Conservation (phyloP, 257 asterid genomes). For the Buddleja alternifolia region DNA sequence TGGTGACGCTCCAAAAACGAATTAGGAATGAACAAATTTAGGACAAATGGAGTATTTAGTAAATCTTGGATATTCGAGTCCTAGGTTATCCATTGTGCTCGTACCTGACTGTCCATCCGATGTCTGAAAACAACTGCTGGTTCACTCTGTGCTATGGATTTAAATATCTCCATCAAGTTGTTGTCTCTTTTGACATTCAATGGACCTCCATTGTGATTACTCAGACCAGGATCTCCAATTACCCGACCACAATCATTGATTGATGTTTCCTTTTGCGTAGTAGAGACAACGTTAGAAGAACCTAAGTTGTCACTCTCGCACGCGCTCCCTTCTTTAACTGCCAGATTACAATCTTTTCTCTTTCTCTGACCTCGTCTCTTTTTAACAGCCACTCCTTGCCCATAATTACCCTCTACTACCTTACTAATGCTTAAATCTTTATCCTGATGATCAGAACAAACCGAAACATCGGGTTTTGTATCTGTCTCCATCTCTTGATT, state of each 20-base stretch:
- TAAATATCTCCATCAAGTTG: slow-evolving; percentile 54
- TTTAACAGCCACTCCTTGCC: slow-evolving; percentile 50
- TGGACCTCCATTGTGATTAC: slow-evolving; percentile 34
- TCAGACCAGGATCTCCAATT: slow-evolving; percentile 28
- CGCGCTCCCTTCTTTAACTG: slow-evolving; percentile 59
- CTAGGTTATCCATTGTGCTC: not conserved
- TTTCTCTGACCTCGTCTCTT: slow-evolving; percentile 78
- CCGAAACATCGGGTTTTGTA: slow-evolving; percentile 41
- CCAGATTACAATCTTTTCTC: slow-evolving; percentile 57
- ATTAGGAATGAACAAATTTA: too few relatives aligned
- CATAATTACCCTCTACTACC: slow-evolving; percentile 35
- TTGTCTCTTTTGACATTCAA: slow-evolving; percentile 30
- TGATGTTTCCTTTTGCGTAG: slow-evolving; percentile 52
- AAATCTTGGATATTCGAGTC: not conserved
- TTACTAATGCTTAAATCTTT: slow-evolving; percentile 31
- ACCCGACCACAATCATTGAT: slow-evolving; percentile 38
- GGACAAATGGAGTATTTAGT: too few relatives aligned
- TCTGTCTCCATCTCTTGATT: slow-evolving; percentile 37
- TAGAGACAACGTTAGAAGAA: slow-evolving; percentile 48
- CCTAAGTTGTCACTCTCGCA: slow-evolving; percentile 67
- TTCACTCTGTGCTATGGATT: slow-evolving; percentile 58
- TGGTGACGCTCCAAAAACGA: too few relatives aligned
- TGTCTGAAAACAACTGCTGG: slow-evolving; percentile 76
- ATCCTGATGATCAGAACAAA: slow-evolving; percentile 39
- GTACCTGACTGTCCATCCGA: slow-evolving; percentile 94